Evolutionary conservation across 2,329 filamentous ascomycete genomes (phyloP).

Genomic region (Dichotomopilus funicola): DNA sequence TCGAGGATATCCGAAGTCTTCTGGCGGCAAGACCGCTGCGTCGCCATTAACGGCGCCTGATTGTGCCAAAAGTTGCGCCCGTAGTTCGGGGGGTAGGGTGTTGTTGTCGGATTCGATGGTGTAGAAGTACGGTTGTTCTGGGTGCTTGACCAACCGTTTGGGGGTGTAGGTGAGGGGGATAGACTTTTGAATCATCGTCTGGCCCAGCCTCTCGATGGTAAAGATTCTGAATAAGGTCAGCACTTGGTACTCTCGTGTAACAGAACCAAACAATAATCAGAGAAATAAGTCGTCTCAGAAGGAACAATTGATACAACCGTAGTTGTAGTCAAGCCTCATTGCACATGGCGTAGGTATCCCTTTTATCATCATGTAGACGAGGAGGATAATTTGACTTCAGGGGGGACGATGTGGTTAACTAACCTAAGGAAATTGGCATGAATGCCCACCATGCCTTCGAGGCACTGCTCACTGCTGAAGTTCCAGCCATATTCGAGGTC

Average conservation of each 20-base stretch:
- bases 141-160: conserved; percentile 78
- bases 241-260: conserved; percentile 4
- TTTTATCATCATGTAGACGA: conserved; percentile 55
- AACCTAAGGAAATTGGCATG: conserved; percentile 84
- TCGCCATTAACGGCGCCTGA: conserved; percentile 66
- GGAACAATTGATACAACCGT: conserved; percentile 80
- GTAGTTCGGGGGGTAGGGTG: conserved; percentile 72
- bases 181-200: conserved; percentile 79
- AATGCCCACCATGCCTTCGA: conserved; percentile 89
- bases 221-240: conserved; percentile 62
- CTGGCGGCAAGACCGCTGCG: conserved; percentile 61
- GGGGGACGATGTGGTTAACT: conserved; percentile 28
- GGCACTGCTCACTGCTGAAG: conserved; percentile 90
- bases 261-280: neutral
- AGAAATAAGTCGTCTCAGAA: conserved; percentile 56
- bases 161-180: conserved; percentile 88
- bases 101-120: conserved; percentile 93
- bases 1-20: conserved; percentile 83
- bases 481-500: conserved; percentile 92
- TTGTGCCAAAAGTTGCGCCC: conserved; percentile 66
- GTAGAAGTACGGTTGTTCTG: conserved; percentile 84
- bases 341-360: conserved; percentile 50
- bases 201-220: conserved; percentile 76
- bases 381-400: conserved; percentile 28
- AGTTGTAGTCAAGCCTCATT: conserved; percentile 50